Base-by-base conservation (phyloP, 1,139 yeast species). In the Kodamaea sp. region DNA sequence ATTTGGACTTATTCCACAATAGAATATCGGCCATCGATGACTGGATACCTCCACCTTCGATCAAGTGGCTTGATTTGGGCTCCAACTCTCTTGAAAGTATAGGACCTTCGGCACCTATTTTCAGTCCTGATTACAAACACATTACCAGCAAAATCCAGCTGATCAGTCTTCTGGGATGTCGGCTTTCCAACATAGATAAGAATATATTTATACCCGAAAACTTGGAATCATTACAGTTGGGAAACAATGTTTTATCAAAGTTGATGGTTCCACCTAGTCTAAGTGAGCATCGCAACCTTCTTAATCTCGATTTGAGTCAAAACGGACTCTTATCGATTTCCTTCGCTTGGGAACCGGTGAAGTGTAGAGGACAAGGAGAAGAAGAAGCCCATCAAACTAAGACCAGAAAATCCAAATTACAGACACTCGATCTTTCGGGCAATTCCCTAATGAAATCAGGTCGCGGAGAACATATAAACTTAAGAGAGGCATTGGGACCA, bases 31-130 rank as follows among this genome's bases (percentile, higher is more conserved):
- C 38, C 6, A 34, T 64, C 6, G 40, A 44, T 7, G 33, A 39
- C 19, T 63, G 67, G 69, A 12, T 31, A 0, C 49, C 54, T 1
- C 70, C 70, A 0, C 37, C 46, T 2, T 48, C 44, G 15, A 34
- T 63, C 11, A 45, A 42, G 10, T 29, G 31, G 7, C 32, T 63
- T n/a, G 61, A 61, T 32, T 39, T 63, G 20, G 35, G 59, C 13
- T 35, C 47, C 16, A 62, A 62, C 33, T 34, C 25, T 16, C 28
- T 61, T 9, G 29, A 31, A 2, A 29, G 24, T 5, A 23, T 46
- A 1, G 27, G 28, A 9, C 35, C 46, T 9, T 23, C 41, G n/a
- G 22, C 24, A 10, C 26, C 38, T n/a, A 26, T 43, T 22, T 39
- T 37, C 16, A 26, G 20, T 13, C 15, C 16, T 7, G 15, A 21